These are phyloP conservation scores for Chaetomium sp. DNA, from an alignment of 2,329 filamentous ascomycete genomes.

Conservation along the genomic window DNA sequence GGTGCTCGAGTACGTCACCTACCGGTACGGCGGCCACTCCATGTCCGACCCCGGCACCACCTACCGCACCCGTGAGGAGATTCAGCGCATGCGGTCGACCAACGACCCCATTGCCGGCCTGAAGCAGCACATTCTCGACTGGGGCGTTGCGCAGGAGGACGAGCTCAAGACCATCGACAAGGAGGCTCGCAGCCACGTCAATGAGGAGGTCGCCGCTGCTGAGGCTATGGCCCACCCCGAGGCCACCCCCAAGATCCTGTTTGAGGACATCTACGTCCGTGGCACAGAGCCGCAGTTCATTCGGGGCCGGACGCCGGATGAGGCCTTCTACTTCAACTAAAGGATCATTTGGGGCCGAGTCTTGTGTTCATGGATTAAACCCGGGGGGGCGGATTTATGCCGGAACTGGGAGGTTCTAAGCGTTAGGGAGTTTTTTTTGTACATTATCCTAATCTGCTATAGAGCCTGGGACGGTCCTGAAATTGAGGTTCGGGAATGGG, in stretches of 20 bases:
- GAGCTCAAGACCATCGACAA: conserved; percentile 97
- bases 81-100: conserved; percentile 98
- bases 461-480: conserved; percentile 26
- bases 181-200: conserved; percentile 81
- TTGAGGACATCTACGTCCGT: conserved; percentile 92
- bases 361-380: conserved; percentile 11
- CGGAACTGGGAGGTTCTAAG: conserved; percentile 21
- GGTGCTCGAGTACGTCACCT: conserved; percentile 98
- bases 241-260: conserved; percentile 78
- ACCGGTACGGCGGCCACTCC: conserved; percentile 98
- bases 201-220: conserved; percentile 84
- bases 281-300: conserved; percentile 87
- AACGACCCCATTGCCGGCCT: conserved; percentile 97
- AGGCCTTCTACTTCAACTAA: conserved; percentile 84
- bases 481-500: conserved; percentile 25
- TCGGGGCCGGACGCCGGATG: conserved; percentile 83
- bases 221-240: conserved; percentile 87
- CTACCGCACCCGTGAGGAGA: conserved; percentile 98
- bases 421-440: conserved; percentile 27
- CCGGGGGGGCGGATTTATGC: conserved; percentile 17
- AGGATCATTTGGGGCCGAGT: conserved; percentile 1
- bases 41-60: conserved; percentile 99
- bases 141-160: conserved; percentile 87
- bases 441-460: conserved; percentile 32
- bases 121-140: conserved; percentile 97